These are phyloP conservation scores for Leishmania mexicana DNA, from an alignment of 208 protist species.

Conservation along the genomic window DNA sequence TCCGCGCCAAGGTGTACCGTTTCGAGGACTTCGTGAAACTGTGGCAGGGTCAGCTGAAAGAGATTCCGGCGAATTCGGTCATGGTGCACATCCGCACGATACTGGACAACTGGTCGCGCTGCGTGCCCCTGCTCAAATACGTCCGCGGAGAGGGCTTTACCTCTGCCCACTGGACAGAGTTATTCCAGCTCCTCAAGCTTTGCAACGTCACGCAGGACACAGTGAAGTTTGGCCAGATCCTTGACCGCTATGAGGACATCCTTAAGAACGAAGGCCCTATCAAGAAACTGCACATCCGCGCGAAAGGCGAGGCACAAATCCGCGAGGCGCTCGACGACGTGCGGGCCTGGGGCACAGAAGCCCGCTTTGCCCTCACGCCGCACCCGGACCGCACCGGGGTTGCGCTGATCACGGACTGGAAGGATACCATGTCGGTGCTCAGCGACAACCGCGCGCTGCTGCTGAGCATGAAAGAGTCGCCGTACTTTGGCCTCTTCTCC, in stretches of 20 bases:
- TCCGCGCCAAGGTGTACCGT: conserved; percentile 92
- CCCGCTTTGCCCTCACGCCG: conserved; percentile 84
- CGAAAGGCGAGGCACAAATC: conserved; percentile 96
- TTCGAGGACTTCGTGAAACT: conserved; percentile 95
- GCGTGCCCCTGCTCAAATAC: conserved; percentile 91
- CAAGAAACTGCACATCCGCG: conserved; percentile 94
- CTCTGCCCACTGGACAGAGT: conserved; percentile 93
- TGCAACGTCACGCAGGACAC: conserved; percentile 83
- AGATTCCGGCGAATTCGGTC: conserved; percentile 75
- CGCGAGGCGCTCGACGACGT: conserved; percentile 96
- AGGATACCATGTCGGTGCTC: conserved; percentile 94
- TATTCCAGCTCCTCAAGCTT: conserved; percentile 92
- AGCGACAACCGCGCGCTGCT: conserved; percentile 97
- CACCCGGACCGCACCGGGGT: conserved; percentile 79
- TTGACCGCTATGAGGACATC: conserved; percentile 79
- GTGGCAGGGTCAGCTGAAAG: conserved; percentile 92
- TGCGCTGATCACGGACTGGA: conserved; percentile 97
- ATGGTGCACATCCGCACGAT: conserved; percentile 88
- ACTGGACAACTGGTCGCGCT: conserved; percentile 85
- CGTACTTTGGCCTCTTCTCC: conserved; percentile 94
- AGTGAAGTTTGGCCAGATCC: conserved; percentile 92
- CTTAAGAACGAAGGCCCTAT: conserved; percentile 79
- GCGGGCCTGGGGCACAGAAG: conserved; percentile 88
- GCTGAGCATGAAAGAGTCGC: conserved; percentile 97
- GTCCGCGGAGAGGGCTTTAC: conserved; percentile 96